A percentile compares a stretch with the other conserved stretches of the same genome.
Evolutionary conservation across 352 stramenopile genomes (phyloP).

Genomic region (Thraustochytrium striatum): DNA sequence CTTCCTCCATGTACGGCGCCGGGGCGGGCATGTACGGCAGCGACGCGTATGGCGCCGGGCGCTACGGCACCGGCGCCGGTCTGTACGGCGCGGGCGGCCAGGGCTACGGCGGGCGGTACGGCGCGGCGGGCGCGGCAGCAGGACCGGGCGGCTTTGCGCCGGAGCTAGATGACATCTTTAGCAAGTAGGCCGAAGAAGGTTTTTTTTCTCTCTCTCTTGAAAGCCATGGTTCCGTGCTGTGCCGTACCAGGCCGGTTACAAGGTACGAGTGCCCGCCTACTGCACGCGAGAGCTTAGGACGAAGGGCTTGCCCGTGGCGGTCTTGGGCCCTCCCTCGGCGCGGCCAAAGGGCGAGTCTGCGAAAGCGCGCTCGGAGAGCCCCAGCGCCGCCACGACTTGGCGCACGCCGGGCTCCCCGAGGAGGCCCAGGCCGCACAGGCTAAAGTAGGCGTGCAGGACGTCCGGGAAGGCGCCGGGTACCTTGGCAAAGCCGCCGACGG

Average conservation of each 20-base stretch:
- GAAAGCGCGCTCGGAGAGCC: slow-evolving; percentile 18
- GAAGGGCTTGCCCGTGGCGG: too few species aligned
- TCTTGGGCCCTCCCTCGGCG: too few species aligned
- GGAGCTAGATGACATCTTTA: slow-evolving; percentile 36
- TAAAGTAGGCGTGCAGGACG: slow-evolving; percentile 85
- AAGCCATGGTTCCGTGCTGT: too few species aligned
- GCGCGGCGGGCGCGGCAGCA: neutral
- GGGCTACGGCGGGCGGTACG: neutral
- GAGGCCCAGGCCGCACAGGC: slow-evolving; percentile 78
- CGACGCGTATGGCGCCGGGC: neutral
- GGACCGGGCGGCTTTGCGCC: neutral
- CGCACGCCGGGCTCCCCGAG: slow-evolving; percentile 55
- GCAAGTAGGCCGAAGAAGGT: too few species aligned
- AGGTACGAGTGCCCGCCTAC: too few species aligned
- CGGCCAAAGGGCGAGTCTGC: neutral
- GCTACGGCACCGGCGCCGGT: neutral
- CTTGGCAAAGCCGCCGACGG: slow-evolving; percentile 76
- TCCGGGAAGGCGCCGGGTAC: slow-evolving; percentile 67
- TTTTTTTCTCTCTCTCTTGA: too few species aligned
- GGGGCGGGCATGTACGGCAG: neutral
- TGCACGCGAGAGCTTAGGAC: too few species aligned
- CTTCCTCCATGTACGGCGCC: neutral
- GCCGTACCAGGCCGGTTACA: too few species aligned
- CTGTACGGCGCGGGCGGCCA: neutral
- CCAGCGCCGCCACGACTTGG: slow-evolving; percentile 38